These are phyloP conservation scores for Orbilia blumenaviensis DNA, from an alignment of 2,329 filamentous ascomycete species.

Conservation along the genomic window DNA sequence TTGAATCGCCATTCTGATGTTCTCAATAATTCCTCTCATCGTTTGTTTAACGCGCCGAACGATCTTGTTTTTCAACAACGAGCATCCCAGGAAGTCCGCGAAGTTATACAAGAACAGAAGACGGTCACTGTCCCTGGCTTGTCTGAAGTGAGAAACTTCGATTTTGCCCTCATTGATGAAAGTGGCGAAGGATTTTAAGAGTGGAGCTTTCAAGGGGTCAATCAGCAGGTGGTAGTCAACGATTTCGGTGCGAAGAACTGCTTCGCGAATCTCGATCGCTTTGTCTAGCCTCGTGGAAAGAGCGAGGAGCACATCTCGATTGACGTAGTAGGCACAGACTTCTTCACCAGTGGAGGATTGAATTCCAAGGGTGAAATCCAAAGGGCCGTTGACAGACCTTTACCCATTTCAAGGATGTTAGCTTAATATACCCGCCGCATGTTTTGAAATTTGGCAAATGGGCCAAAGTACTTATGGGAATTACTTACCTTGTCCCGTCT, in stretches of 20 bases:
- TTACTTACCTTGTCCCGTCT: too few species aligned
- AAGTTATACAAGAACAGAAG: constrained; percentile 25
- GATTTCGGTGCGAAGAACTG: background rate
- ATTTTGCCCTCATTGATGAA: constrained; percentile 18
- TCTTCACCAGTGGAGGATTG: background rate
- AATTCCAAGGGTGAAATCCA: constrained; percentile 15
- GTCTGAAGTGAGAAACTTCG: background rate
- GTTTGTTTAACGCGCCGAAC: background rate
- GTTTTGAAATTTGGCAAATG: too few species aligned
- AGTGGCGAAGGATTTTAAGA: background rate
- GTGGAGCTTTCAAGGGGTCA: background rate
- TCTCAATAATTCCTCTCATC: too few species aligned
- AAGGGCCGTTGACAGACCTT: background rate
- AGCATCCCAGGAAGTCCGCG: background rate
- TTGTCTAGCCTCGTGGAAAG: background rate
- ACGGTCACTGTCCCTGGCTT: background rate
- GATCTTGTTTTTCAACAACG: background rate
- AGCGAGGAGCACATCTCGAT: background rate
- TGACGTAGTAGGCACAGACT: background rate
- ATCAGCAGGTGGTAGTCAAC: background rate
- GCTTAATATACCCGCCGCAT: too few species aligned
- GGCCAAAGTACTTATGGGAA: too few species aligned
- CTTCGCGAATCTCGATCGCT: background rate
- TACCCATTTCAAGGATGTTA: background rate
- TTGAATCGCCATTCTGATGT: background rate